Conservation (phyloP, 768 basidiomycete genomes). For the Agrocybe chaxingu region DNA sequence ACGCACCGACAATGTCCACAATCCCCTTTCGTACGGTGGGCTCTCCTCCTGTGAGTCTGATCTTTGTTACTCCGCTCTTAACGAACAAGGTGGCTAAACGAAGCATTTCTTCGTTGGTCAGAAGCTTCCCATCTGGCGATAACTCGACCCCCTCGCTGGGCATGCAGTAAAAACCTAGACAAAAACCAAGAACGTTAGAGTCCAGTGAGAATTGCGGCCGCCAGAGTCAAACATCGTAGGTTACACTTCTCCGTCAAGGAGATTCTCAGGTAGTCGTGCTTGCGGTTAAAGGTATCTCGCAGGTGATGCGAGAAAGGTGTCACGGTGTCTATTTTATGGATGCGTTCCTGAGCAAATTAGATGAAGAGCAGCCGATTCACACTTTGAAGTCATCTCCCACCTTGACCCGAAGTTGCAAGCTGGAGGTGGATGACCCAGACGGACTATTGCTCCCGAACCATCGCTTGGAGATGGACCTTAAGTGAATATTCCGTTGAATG, state of each 20-base stretch:
- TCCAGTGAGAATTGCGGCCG: background rate
- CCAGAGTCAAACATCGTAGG: conserved; percentile 59
- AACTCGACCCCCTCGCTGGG: conserved; percentile 76
- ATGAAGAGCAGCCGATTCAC: background rate
- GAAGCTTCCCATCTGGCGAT: conserved; percentile 63
- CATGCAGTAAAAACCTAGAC: conserved; percentile 88
- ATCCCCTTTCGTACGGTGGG: conserved; percentile 81
- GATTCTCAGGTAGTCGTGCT: conserved; percentile 86
- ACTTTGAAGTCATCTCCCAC: background rate
- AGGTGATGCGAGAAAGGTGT: conserved; percentile 49
- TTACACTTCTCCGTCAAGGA: conserved; percentile 87
- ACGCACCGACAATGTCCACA: conserved; percentile 62
- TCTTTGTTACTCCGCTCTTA: conserved; percentile 79
- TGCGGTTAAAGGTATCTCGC: conserved; percentile 63
- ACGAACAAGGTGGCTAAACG: conserved; percentile 78
- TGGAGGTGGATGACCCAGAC: background rate
- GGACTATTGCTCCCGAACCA: background rate
- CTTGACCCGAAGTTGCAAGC: conserved; percentile 3
- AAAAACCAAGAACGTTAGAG: background rate
- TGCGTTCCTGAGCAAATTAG: conserved; percentile 44
- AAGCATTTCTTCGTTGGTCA: conserved; percentile 74
- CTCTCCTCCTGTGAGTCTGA: conserved; percentile 85
- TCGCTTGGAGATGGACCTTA: background rate
- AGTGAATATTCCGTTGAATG: background rate
- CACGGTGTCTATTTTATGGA: conserved; percentile 49